Conservation (phyloP, 2,329 filamentous ascomycete species). For the Furcasterigmium furcatum region DNA sequence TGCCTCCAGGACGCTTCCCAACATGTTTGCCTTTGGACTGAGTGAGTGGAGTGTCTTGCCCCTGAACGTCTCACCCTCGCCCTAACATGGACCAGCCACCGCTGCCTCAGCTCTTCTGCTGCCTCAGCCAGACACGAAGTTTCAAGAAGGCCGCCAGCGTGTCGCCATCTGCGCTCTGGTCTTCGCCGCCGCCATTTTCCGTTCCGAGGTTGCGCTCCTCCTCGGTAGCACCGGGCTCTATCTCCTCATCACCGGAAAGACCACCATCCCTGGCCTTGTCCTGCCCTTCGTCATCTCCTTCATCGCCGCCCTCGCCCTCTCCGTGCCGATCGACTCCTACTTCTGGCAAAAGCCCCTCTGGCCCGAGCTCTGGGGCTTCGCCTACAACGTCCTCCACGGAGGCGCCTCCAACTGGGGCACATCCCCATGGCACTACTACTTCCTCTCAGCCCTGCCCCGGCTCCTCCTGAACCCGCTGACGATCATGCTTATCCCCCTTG, state of each 20-base stretch:
- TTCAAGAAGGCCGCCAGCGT: conserved; percentile 43
- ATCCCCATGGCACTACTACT: conserved; percentile 84
- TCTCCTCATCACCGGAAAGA: conserved; percentile 54
- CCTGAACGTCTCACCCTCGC: not conserved
- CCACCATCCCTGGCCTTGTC: conserved; percentile 56
- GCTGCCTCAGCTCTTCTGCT: conserved; percentile 53
- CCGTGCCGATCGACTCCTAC: conserved; percentile 80
- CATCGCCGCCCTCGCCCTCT: conserved; percentile 62
- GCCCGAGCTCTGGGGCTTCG: conserved; percentile 88
- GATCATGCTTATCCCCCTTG: conserved; percentile 49
- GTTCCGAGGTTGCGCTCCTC: conserved; percentile 82
- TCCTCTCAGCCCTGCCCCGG: conserved; percentile 74
- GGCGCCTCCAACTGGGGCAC: conserved; percentile 86
- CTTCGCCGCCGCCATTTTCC: conserved; percentile 78
- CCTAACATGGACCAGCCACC: conserved; percentile 48
- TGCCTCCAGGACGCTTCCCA: conserved; percentile 85
- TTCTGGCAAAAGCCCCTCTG: conserved; percentile 89
- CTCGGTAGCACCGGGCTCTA: conserved; percentile 65
- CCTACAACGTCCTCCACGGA: conserved; percentile 85
- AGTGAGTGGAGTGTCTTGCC: conserved; percentile 54
- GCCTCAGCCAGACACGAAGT: conserved; percentile 22
- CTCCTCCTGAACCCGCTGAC: conserved; percentile 78
- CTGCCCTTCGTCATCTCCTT: conserved; percentile 64
- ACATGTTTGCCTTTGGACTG: conserved; percentile 91
- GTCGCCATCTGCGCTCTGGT: conserved; percentile 74